Conservation (phyloP, 2,329 filamentous ascomycete species). For the Colletotrichum viniferum region DNA sequence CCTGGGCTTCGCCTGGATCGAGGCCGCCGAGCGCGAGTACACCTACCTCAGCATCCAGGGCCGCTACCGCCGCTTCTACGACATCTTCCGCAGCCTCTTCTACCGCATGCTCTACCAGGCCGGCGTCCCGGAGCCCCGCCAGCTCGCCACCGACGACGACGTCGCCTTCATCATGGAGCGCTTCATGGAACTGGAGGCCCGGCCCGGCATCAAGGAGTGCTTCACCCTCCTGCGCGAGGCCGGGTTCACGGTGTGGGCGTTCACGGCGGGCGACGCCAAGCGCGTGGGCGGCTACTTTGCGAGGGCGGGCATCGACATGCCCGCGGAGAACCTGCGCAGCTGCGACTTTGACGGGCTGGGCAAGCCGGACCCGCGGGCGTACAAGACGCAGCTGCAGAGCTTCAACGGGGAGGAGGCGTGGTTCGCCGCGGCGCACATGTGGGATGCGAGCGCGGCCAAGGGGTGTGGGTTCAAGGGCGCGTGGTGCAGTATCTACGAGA, state of each 20-base stretch:
- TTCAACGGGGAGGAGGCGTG: conserved; percentile 48
- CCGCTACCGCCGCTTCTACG: conserved; percentile 45
- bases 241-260: conserved; percentile 57
- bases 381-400: conserved; percentile 45
- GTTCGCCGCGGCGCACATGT: conserved; percentile 65
- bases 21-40: conserved; percentile 51
- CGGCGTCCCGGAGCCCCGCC: conserved; percentile 45
- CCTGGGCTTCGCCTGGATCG: conserved; percentile 52
- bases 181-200: conserved; percentile 39
- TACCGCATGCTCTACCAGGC: conserved; percentile 50
- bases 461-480: conserved; percentile 57
- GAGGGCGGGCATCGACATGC: conserved; percentile 52
- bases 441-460: conserved; percentile 60
- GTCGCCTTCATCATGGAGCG: conserved; percentile 39
- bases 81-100: conserved; percentile 48
- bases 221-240: conserved; percentile 44
- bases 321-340: conserved; percentile 52
- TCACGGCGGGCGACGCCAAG: conserved; percentile 55
- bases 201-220: conserved; percentile 44
- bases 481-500: conserved; percentile 57
- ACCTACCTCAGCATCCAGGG: conserved; percentile 51
- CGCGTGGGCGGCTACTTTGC: conserved; percentile 58
- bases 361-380: conserved; percentile 54
- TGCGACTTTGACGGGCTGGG: conserved; percentile 53
- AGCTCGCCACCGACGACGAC: conserved; percentile 46